These are phyloP conservation scores for Populus tremula DNA, from an alignment of 345 rosid species.

Conservation along the genomic window DNA sequence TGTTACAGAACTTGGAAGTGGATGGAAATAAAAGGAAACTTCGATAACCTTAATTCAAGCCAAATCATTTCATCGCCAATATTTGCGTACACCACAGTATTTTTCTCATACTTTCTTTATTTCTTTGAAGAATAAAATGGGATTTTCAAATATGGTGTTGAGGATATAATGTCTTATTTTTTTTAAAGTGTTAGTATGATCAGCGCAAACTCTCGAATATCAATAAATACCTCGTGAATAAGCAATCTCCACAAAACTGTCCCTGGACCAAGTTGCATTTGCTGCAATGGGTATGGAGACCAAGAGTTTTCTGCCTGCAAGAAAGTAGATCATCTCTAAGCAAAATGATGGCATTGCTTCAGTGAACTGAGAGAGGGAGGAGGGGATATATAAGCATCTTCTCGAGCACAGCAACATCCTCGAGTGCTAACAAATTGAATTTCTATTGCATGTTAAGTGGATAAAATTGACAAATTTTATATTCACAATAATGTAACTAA, in stretches of 20 bases:
- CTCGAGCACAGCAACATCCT: not conserved
- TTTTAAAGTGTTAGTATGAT: no score
- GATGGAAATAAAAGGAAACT: not conserved
- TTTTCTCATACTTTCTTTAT: not conserved
- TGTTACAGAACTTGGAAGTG: not conserved
- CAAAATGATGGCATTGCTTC: not conserved
- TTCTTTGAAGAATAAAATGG: no score
- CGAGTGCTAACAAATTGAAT: not conserved
- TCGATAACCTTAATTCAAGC: not conserved
- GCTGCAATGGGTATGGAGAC: conserved; percentile 32
- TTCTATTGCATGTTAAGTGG: not conserved
- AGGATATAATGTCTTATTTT: no score
- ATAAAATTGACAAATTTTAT: not conserved
- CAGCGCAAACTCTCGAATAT: no score
- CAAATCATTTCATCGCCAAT: not conserved
- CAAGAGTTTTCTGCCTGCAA: conserved; percentile 37
- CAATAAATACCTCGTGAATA: conserved; percentile 30
- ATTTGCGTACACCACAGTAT: not conserved
- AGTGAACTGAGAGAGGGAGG: not conserved
- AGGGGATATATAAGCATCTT: not conserved
- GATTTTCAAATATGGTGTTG: no score
- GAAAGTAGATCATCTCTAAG: conserved; percentile 6
- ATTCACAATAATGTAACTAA: no score
- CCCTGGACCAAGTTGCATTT: conserved; percentile 35
- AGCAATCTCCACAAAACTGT: conserved; percentile 43